A percentile compares a stretch with the other conserved stretches of the same genome.
Evolutionary conservation across 1,284 basidiomycete species (phyloP).

Genomic region (Laetiporus sulphureus): DNA sequence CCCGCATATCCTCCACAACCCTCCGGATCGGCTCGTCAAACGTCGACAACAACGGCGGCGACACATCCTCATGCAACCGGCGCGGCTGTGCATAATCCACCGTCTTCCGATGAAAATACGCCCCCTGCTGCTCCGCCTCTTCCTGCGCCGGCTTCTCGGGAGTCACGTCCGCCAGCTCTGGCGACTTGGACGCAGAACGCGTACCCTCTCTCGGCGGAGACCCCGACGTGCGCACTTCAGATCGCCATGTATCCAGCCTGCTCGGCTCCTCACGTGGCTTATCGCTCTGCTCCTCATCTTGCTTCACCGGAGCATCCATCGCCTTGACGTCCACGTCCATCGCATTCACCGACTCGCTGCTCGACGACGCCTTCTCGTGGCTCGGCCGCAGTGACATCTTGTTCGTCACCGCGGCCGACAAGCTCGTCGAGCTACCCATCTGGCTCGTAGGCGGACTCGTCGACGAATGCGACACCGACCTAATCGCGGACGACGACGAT

Average conservation of each 20-base stretch:
- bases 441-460: slow-evolving; percentile 15
- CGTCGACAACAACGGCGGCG: slow-evolving; percentile 54
- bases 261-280: slow-evolving; percentile 10
- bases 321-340: neutral
- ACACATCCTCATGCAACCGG: slow-evolving; percentile 41
- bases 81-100: slow-evolving; percentile 55
- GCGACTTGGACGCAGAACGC: slow-evolving; percentile 1
- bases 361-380: neutral
- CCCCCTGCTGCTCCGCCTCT: neutral
- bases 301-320: neutral
- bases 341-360: slow-evolving; percentile 5
- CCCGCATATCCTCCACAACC: slow-evolving; percentile 82
- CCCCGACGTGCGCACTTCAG: slow-evolving; percentile 18
- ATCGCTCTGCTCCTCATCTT: neutral
- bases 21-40: slow-evolving; percentile 70
- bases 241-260: slow-evolving; percentile 24
- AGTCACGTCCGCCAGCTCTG: neutral
- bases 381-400: slow-evolving; percentile 11
- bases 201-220: neutral
- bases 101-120: slow-evolving; percentile 11
- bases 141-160: too few species aligned
- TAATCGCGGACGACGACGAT: slow-evolving; percentile 1
- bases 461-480: slow-evolving; percentile 7
- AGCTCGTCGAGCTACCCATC: slow-evolving; percentile 14
- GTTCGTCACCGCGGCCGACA: slow-evolving; percentile 12